Conservation (phyloP, 2,329 filamentous ascomycete species). For the Pseudogymnoascus sp. region DNA sequence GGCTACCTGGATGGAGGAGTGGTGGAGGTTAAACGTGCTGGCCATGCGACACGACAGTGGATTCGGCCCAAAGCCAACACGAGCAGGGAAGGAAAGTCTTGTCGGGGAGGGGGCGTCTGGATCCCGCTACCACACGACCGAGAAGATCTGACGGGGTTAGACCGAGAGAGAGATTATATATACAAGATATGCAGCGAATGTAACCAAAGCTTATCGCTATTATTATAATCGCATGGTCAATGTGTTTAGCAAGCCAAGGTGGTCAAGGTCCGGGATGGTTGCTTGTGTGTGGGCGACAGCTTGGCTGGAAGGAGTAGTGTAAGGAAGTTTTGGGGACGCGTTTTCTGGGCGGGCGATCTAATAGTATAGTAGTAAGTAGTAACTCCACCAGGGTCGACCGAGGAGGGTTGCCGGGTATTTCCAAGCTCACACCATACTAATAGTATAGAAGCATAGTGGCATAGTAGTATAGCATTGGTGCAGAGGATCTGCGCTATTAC, state of each 20-base stretch:
- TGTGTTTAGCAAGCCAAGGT: constrained; percentile 7
- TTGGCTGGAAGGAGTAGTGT: not conserved
- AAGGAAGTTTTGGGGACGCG: not conserved
- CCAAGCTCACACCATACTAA: not conserved
- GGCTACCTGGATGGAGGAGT: constrained; percentile 8
- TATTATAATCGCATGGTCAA: constrained; percentile 8
- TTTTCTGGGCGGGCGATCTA: not conserved
- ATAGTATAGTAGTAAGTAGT: not conserved
- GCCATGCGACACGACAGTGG: constrained; percentile 7
- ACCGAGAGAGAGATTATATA: not conserved
- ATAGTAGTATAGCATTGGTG: no score
- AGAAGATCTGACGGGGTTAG: not conserved
- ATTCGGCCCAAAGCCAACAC: not conserved
- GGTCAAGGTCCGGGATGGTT: constrained; percentile 1
- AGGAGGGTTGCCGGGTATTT: not conserved
- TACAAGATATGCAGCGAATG: not conserved
- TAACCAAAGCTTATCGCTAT: constrained; percentile 4
- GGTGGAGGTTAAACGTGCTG: constrained; percentile 12
- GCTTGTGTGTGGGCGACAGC: not conserved
- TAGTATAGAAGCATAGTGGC: not conserved
- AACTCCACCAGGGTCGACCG: not conserved
- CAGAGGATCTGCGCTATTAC: not conserved
- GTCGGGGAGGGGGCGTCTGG: not conserved
- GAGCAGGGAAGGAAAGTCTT: not conserved
- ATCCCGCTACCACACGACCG: not conserved